phyloP scores from a whole-genome alignment of 2,329 filamentous ascomycete species.

The Stachybotrys elegans region DNA sequence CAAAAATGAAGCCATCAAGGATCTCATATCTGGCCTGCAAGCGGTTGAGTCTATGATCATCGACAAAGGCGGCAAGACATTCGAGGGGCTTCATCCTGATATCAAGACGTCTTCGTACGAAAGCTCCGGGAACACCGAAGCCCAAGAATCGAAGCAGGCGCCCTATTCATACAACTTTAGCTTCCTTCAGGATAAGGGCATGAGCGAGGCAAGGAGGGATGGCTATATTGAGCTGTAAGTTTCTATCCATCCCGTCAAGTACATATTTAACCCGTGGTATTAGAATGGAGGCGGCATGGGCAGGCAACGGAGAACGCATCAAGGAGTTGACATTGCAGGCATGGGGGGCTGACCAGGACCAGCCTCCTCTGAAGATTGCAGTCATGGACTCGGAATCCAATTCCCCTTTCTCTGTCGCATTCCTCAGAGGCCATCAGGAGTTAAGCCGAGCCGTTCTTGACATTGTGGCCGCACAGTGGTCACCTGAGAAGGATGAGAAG shows the following conservation, averaged over 20 bases:
- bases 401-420: conserved; percentile 63
- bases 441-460: conserved; percentile 63
- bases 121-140: conserved; percentile 1
- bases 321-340: conserved; percentile 57
- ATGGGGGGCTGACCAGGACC: conserved; percentile 49
- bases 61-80: conserved; percentile 59
- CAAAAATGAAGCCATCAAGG: conserved; percentile 52
- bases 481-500: conserved; percentile 46
- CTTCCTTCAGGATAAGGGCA: conserved; percentile 50
- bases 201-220: conserved; percentile 46
- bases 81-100: conserved; percentile 58
- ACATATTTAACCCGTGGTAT: not conserved
- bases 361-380: conserved; percentile 60
- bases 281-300: conserved; percentile 69
- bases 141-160: conserved; percentile 15
- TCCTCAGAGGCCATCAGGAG: conserved; percentile 59
- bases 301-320: conserved; percentile 60
- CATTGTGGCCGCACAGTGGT: conserved; percentile 66
- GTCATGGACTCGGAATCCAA: conserved; percentile 46
- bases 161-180: conserved; percentile 44
- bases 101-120: conserved; percentile 21
- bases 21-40: conserved; percentile 47
- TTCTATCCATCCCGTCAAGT: not conserved
- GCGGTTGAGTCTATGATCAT: conserved; percentile 50
- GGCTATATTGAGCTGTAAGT: conserved; percentile 62